Percentiles rank a stretch among this genome's conserved stretches.
phyloP scores from a whole-genome alignment of 371 early-diverging fungal species.

The Syncephalastrum monosporum region DNA sequence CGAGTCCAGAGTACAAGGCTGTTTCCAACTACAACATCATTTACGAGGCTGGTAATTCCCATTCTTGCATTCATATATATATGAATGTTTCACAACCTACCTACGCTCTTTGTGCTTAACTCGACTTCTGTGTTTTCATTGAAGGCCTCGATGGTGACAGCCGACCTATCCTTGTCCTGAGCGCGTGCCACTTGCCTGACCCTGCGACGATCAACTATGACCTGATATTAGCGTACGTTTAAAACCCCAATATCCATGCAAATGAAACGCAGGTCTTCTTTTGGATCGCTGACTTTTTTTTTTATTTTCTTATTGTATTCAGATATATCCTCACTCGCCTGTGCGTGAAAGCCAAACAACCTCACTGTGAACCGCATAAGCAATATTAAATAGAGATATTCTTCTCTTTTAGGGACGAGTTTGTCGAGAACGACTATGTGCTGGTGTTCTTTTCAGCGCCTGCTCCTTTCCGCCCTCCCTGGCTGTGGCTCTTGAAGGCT shows the following conservation, averaged over 20 bases:
- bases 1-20: constrained; percentile 48
- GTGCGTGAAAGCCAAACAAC: constrained; percentile 19
- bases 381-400: not conserved
- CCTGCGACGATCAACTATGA: constrained; percentile 79
- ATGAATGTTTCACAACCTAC: not conserved
- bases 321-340: constrained; percentile 41
- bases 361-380: not conserved
- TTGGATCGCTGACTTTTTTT: constrained; percentile 4
- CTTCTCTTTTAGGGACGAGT: constrained; percentile 48
- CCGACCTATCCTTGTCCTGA: constrained; percentile 77
- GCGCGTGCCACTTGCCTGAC: constrained; percentile 80
- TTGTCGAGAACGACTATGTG: constrained; percentile 87
- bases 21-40: constrained; percentile 44
- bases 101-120: not conserved
- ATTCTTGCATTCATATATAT: not conserved
- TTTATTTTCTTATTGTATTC: constrained; percentile 5
- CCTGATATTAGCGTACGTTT: constrained; percentile 66
- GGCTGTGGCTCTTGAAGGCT: constrained; percentile 84
- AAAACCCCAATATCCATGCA: not conserved
- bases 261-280: not conserved
- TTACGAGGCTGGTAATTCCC: constrained; percentile 47
- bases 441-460: constrained; percentile 87
- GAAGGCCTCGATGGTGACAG: constrained; percentile 85
- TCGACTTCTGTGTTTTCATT: not conserved
- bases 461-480: constrained; percentile 72